These are phyloP conservation scores for Barnettozyma californica DNA, from an alignment of 805 yeast genomes.

Conservation along the genomic window DNA sequence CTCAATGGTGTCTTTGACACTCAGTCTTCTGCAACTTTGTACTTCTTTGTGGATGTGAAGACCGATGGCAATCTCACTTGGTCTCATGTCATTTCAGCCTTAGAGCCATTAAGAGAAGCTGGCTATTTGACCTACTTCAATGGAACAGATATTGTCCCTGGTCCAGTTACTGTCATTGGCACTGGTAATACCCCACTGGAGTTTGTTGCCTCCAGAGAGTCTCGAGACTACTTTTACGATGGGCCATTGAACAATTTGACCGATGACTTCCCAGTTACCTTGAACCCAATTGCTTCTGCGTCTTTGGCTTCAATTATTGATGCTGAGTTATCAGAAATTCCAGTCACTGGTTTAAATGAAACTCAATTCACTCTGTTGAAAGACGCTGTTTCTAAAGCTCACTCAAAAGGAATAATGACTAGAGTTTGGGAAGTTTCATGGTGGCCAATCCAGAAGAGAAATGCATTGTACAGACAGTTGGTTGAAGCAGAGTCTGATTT, in stretches of 20 bases:
- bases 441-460: constrained; percentile 54
- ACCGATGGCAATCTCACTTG: constrained; percentile 46
- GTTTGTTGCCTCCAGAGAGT: constrained; percentile 27
- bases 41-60: constrained; percentile 63
- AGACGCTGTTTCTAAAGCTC: constrained; percentile 35
- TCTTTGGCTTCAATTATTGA: constrained; percentile 31
- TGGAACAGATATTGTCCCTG: constrained; percentile 33
- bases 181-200: constrained; percentile 65
- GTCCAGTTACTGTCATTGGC: constrained; percentile 60
- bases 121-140: constrained; percentile 46
- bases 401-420: constrained; percentile 45
- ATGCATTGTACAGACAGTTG: constrained; percentile 46
- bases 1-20: constrained; percentile 40
- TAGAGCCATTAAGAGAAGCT: constrained; percentile 45
- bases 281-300: constrained; percentile 40
- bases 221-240: constrained; percentile 41
- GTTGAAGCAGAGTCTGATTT: constrained; percentile 49
- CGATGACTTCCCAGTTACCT: constrained; percentile 22
- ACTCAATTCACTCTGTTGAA: constrained; percentile 33
- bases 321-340: constrained; percentile 8
- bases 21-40: constrained; percentile 45
- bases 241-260: constrained; percentile 37
- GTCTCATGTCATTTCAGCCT: constrained; percentile 39
- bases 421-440: constrained; percentile 70
- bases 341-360: constrained; percentile 29